Base-by-base conservation (phyloP, 2,329 filamentous ascomycete species). In the Xylaria sp. region DNA sequence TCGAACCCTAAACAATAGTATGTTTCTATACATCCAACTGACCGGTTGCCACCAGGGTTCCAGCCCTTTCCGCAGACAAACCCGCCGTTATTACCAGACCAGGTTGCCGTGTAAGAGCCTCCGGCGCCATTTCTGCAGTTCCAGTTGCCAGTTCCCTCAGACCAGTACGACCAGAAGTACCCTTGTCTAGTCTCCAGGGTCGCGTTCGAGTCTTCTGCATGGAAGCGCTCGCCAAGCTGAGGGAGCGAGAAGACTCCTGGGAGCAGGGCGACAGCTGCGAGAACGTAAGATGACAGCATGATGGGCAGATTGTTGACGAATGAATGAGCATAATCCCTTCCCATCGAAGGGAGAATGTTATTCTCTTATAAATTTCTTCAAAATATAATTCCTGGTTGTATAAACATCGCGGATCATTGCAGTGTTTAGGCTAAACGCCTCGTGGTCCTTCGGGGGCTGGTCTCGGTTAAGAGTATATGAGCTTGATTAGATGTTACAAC, bases 1-100 rank as follows among this genome's bases (percentile, higher is more conserved):
- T 44, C 15, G 1, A 9, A 13, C 2, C n/a, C 17, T 45, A 20
- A 29, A 15, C 17, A 49, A 50, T 5, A 59, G 11, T 11, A 33
- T 27, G 9, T 17, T 31, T 17, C 5, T 38, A 1, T 10, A 27
- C 5, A 27, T n/a, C 11, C 7, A 22, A 64, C 63, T 45, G 47
- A 87, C 85, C 84, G 79, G 13, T 78, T 78, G 59, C 79, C 81
- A 51, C 86, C 86, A 15, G 84, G 81, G 63, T 80, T 82, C 86
- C 87, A 89, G 22, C 87, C 87, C 73, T 88, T 88, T 33, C 86
- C 87, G 68, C 81, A 85, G 20, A 87, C 85, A 53, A 87, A 86
- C 73, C 87, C 85, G 42, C 84, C 85, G 67, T 80, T 79, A 69
- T 80, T 79, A 55, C 80, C 79, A 54, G 72, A 77, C 84, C 83